These are phyloP conservation scores for Claviceps pusilla DNA, from an alignment of 2,329 filamentous ascomycete genomes.

Conservation along the genomic window DNA sequence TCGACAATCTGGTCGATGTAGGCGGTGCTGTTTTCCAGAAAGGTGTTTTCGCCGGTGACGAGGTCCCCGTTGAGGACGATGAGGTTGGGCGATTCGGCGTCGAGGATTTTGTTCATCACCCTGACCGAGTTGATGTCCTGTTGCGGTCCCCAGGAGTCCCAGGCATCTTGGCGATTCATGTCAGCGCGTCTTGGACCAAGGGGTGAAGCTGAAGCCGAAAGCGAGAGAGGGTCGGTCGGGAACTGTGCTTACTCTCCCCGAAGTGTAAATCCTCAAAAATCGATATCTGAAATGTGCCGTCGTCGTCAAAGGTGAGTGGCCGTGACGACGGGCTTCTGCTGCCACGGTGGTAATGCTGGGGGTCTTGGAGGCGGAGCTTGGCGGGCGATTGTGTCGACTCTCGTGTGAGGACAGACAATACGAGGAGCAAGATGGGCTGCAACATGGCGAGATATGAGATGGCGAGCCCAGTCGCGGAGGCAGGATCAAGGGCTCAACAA, in stretches of 20 bases:
- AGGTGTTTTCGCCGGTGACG: slow-evolving; percentile 52
- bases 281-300: slow-evolving; percentile 36
- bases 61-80: slow-evolving; percentile 59
- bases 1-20: slow-evolving; percentile 45
- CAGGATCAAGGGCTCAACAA: neutral
- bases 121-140: slow-evolving; percentile 41
- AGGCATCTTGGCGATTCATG: slow-evolving; percentile 21
- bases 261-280: slow-evolving; percentile 60
- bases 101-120: slow-evolving; percentile 44
- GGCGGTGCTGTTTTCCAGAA: slow-evolving; percentile 34
- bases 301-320: slow-evolving; percentile 20
- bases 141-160: slow-evolving; percentile 28
- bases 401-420: neutral
- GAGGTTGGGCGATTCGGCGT: slow-evolving; percentile 40
- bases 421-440: neutral
- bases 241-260: slow-evolving; percentile 41
- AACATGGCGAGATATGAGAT: neutral
- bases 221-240: neutral
- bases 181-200: neutral
- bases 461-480: neutral
- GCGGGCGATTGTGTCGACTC: neutral
- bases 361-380: neutral
- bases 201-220: no score
- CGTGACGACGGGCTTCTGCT: neutral
- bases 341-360: neutral